phyloP scores from a whole-genome alignment of 2,329 filamentous ascomycete species.

The Aureobasidium leucospermi region DNA sequence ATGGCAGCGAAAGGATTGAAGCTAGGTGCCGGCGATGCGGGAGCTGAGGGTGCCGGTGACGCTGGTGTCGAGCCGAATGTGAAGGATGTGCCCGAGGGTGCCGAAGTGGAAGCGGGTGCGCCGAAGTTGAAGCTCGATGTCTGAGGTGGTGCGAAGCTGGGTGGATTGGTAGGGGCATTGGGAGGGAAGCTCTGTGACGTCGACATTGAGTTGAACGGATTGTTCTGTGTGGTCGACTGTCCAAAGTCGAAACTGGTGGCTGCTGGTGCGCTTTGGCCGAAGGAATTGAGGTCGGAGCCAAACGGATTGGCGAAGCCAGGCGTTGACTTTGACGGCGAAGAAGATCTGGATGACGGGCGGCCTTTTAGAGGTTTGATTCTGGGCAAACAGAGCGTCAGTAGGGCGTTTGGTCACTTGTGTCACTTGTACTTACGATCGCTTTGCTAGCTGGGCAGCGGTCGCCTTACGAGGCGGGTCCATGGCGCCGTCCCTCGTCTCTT shows the following conservation, averaged over 20 bases:
- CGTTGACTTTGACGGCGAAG: conserved; percentile 2
- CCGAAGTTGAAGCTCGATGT: conserved; percentile 2
- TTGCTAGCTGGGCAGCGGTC: conserved; percentile 18
- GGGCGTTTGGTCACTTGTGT: background rate
- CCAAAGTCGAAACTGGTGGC: conserved; percentile 9
- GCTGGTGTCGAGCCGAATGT: conserved; percentile 6
- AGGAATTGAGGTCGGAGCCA: conserved; percentile 2
- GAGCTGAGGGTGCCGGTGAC: background rate
- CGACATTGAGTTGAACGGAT: background rate
- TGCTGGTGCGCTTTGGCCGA: conserved; percentile 7
- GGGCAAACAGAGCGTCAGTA: background rate
- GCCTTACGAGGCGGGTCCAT: conserved; percentile 16
- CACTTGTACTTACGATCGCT: conserved; percentile 15
- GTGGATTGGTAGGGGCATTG: background rate
- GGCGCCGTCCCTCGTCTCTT: conserved; percentile 7
- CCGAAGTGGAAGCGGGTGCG: background rate
- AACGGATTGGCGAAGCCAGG: background rate
- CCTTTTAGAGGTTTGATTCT: conserved; percentile 14
- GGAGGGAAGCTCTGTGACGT: conserved; percentile 10
- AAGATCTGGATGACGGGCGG: background rate
- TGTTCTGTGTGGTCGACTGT: background rate
- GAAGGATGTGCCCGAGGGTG: conserved; percentile 6
- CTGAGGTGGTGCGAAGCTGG: conserved; percentile 6
- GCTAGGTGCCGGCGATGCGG: background rate
- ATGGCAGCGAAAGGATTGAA: background rate